Base-by-base conservation (phyloP, 2,329 filamentous ascomycete genomes). In the Botrytis hyacinthi region DNA sequence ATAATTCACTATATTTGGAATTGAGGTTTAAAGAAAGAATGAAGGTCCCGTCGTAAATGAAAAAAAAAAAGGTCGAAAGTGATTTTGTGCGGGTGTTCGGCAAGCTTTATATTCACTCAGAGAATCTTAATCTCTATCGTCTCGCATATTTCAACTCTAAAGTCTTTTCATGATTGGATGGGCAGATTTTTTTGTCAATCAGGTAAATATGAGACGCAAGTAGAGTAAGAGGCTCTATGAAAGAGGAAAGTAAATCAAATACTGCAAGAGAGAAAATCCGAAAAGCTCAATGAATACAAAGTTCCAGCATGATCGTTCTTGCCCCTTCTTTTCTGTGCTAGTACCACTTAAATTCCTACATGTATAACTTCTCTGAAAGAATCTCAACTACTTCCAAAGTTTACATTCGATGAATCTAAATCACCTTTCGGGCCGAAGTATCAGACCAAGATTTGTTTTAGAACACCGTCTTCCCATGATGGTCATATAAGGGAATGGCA, bases 51-150 rank as follows among this genome's bases (percentile, higher is more conserved):
- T 63, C 26, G 40, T 44, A 22, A 26, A 40, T 40, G 59, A 3
- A 14, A 1, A 18, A 14, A 62, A 22, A 26, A 61, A 29, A 32
- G 44, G 22, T 61, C 10, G 42, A 60, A 69, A 42, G 48, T 60
- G 46, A 57, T 69, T 69, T 57, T 57, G 16, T 42, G 51, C 51
- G 66, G 10, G 18, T n/a, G 14, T 57, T 42, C 37, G 37, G 48
- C 40, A 32, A 69, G 66, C 48, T 69, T 68, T 57, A 57, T 69
- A 69, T 69, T 67, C 32, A 67, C 46, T 54, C 51, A 42, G 1
- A 26, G 32, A 37, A 48, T 48, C 10, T 32, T 42, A n/a, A n/a
- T n/a, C n/a, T 42, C 40, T 42, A 9, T 57, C n/a, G 5, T 59
- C 48, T 59, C 26, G 37, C 46, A 67, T 67, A 54, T 67, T 18